Conservation (phyloP, 495 filamentous ascomycete genomes). For the Penicillium odoratum region DNA sequence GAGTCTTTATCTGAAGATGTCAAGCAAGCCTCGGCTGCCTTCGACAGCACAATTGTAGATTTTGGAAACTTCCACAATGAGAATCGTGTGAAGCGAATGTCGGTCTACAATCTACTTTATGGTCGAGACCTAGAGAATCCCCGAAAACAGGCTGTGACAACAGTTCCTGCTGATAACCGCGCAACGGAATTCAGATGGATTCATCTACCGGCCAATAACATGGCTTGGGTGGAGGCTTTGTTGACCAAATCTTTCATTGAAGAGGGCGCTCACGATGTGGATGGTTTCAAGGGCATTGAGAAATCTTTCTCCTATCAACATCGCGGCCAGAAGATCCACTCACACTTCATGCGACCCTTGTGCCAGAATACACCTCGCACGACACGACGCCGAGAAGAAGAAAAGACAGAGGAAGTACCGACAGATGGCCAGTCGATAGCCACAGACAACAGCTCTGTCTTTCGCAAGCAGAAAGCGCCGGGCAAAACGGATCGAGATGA, state of each 20-base stretch:
- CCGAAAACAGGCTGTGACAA: slow-evolving; percentile 50
- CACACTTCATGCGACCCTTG: slow-evolving; percentile 65
- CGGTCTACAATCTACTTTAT: slow-evolving; percentile 63
- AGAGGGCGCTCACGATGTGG: slow-evolving; percentile 62
- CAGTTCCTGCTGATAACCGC: slow-evolving; percentile 53
- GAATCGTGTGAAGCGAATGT: slow-evolving; percentile 53
- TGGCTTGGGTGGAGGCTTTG: slow-evolving; percentile 61
- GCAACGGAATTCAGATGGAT: slow-evolving; percentile 68
- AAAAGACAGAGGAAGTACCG: slow-evolving; percentile 33
- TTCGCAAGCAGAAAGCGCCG: slow-evolving; percentile 30
- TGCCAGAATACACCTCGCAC: slow-evolving; percentile 59
- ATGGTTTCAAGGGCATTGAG: slow-evolving; percentile 67
- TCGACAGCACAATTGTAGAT: slow-evolving; percentile 68
- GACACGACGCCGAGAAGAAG: slow-evolving; percentile 38
- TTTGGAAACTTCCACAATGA: slow-evolving; percentile 68
- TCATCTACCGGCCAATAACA: slow-evolving; percentile 65
- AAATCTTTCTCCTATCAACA: slow-evolving; percentile 66
- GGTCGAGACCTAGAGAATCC: slow-evolving; percentile 56
- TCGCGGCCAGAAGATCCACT: slow-evolving; percentile 59
- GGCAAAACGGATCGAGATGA: slow-evolving; percentile 32
- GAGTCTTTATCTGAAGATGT: slow-evolving; percentile 54
- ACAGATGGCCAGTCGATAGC: slow-evolving; percentile 16
- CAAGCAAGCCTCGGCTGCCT: slow-evolving; percentile 56
- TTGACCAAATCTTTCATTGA: slow-evolving; percentile 68
- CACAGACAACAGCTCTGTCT: slow-evolving; percentile 6